Conservation (phyloP, 257 asterid species). For the Lycium ferocissimum region DNA sequence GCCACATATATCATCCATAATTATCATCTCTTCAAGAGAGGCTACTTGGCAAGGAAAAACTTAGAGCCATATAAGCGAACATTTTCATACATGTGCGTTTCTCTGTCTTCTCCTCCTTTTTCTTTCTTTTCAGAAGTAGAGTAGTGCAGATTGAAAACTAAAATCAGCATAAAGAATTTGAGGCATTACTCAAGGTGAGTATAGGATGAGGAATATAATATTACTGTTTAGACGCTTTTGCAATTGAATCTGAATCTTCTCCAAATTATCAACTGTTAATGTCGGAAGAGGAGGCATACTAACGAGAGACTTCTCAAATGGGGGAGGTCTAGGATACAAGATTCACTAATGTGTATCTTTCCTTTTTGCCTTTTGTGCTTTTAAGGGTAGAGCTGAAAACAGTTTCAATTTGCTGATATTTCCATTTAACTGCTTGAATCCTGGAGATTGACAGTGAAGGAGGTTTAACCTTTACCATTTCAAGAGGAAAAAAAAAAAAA, state of each 20-base stretch:
- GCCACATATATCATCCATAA: no score
- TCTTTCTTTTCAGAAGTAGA: background rate
- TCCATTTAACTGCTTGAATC: background rate
- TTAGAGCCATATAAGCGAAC: background rate
- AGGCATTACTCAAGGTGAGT: background rate
- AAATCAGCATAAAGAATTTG: background rate
- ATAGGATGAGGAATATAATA: background rate
- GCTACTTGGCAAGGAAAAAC: no score
- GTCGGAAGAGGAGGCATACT: background rate
- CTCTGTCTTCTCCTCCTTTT: background rate
- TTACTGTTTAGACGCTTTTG: background rate
- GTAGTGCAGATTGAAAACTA: background rate
- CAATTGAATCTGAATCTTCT: background rate
- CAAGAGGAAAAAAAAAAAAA: no score
- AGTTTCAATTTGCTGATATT: background rate
- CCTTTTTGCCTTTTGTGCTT: background rate
- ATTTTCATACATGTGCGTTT: background rate
- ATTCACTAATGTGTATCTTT: background rate
- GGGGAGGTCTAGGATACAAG: constrained; percentile 11
- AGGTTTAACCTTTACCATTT: background rate
- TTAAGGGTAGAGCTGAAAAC: background rate
- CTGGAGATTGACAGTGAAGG: background rate
- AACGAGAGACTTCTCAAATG: background rate
- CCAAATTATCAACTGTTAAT: background rate
- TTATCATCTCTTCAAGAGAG: no score